These are phyloP conservation scores for Pythium monospermum DNA, from an alignment of 352 stramenopile species.

Conservation along the genomic window DNA sequence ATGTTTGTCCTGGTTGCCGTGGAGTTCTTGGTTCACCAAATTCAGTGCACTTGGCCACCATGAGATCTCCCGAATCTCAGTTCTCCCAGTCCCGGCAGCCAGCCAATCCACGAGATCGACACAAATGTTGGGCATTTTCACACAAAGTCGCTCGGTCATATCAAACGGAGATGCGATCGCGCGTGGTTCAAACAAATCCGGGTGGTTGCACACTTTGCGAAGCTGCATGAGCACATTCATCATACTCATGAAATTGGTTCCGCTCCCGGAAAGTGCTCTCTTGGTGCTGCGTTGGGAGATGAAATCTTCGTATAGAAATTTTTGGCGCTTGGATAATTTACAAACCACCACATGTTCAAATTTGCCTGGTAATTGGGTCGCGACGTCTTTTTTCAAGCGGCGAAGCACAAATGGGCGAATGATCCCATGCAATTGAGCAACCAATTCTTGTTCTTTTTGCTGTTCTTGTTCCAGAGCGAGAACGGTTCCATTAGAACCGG, in stretches of 20 bases:
- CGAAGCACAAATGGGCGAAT: constrained; percentile 98
- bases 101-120: constrained; percentile 43
- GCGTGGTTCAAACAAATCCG: constrained; percentile 97
- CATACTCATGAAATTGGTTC: constrained; percentile 94
- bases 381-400: constrained; percentile 97
- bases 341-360: constrained; percentile 96
- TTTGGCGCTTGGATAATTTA: constrained; percentile 92
- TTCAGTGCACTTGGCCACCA: constrained; percentile 33
- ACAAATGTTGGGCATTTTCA: too few relatives aligned
- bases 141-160: too few relatives aligned
- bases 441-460: constrained; percentile 87
- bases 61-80: constrained; percentile 14
- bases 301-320: constrained; percentile 98
- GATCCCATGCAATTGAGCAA: constrained; percentile 94
- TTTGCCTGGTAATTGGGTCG: constrained; percentile 96
- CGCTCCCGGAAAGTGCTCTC: constrained; percentile 84
- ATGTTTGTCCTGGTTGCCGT: constrained; percentile 3
- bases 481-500: too few relatives aligned
- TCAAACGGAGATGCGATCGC: constrained; percentile 95
- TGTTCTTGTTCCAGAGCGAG: constrained; percentile 21
- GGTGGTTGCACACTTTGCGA: constrained; percentile 97
- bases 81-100: constrained; percentile 23
- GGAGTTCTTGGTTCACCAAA: constrained; percentile 42
- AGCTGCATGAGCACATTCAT: constrained; percentile 99
- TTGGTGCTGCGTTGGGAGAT: constrained; percentile 93